Evolutionary conservation across 1,139 yeast species (phyloP).

Genomic region (Pneumocystis canis): DNA sequence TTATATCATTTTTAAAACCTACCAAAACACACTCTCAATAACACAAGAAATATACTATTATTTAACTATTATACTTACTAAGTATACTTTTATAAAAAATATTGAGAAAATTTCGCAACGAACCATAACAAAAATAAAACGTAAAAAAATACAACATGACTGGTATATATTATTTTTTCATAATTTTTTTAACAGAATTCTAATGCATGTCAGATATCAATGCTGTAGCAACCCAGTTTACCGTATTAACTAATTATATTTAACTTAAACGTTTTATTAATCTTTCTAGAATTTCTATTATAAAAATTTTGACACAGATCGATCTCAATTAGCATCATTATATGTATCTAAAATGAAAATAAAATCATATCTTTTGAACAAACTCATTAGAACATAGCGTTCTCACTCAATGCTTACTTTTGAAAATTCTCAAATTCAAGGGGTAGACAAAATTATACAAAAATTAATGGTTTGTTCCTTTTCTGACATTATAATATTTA

Average conservation of each 20-base stretch:
- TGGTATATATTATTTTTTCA: neutral
- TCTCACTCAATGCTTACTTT: constrained; percentile 95
- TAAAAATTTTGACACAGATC: constrained; percentile 85
- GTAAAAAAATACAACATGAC: neutral
- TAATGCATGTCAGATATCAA: neutral
- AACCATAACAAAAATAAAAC: neutral
- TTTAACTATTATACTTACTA: neutral
- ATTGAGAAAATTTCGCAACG: neutral
- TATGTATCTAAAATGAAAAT: constrained; percentile 35
- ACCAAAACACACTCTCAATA: neutral
- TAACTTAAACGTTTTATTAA: constrained; percentile 26
- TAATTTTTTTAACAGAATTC: neutral
- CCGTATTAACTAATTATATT: constrained; percentile 13
- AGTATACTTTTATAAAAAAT: neutral
- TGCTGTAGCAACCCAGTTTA: constrained; percentile 4
- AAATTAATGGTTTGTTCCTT: constrained; percentile 38
- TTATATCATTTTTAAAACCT: neutral
- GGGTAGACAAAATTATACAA: constrained; percentile 82
- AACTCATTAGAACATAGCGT: constrained; percentile 32
- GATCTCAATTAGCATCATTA: constrained; percentile 81
- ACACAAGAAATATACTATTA: neutral
- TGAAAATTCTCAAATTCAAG: constrained; percentile 88
- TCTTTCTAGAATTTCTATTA: constrained; percentile 73
- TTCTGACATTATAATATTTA: neutral
- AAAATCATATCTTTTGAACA: neutral